Conservation (phyloP, 164 flowering plant genomes). For the Berberis thunbergii region DNA sequence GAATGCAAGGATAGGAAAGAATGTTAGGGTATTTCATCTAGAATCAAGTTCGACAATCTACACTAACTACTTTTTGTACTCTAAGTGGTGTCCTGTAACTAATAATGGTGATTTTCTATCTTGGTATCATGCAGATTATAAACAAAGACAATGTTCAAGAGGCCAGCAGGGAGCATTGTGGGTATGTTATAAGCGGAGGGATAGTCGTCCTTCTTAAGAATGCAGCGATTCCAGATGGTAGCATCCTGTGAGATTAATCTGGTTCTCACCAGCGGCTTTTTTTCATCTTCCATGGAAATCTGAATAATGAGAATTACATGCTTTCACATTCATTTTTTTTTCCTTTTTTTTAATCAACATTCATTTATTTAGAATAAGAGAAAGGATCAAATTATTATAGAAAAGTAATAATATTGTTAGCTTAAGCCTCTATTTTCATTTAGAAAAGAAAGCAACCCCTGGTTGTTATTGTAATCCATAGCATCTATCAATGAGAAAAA, state of each 20-base stretch:
- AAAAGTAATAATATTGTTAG: too few species aligned
- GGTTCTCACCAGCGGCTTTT: not conserved
- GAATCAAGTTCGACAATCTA: too few species aligned
- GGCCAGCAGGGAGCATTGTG: slow-evolving; percentile 96
- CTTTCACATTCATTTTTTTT: too few species aligned
- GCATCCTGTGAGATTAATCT: slow-evolving; percentile 35
- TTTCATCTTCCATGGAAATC: too few species aligned
- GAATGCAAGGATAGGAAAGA: slow-evolving; percentile 88
- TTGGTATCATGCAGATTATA: slow-evolving; percentile 49
- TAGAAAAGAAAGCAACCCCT: not conserved
- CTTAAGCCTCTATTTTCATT: too few species aligned
- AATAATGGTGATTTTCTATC: too few species aligned
- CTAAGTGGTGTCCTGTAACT: too few species aligned
- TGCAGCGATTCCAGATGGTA: slow-evolving; percentile 88
- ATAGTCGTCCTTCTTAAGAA: slow-evolving; percentile 92
- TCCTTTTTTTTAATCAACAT: too few species aligned
- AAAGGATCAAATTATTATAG: too few species aligned
- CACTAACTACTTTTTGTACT: too few species aligned
- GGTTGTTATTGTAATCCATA: not conserved
- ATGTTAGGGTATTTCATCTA: slow-evolving; percentile 41
- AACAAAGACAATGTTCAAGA: slow-evolving; percentile 82
- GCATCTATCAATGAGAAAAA: not conserved
- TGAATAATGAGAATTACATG: too few species aligned
- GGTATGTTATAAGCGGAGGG: slow-evolving; percentile 94
- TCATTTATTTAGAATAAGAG: too few species aligned